A percentile compares a stretch with the other conserved stretches of the same genome.
Conservation (phyloP, 139 green algal genomes). For the Ulvella scutata region DNA sequence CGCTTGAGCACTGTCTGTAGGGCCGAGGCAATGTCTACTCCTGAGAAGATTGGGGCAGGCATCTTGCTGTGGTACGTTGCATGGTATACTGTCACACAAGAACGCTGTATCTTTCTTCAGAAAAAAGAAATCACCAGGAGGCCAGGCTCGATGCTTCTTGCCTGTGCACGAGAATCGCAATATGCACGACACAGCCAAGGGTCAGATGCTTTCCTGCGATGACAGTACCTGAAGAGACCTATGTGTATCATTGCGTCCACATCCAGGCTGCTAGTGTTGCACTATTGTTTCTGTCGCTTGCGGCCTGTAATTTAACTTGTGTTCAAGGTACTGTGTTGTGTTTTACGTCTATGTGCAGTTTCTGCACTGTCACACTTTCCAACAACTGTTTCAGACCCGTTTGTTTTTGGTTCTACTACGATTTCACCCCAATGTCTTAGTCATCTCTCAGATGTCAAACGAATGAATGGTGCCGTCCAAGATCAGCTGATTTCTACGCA, state of each 20-base stretch:
- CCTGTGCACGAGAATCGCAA: too few species aligned
- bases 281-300: not conserved
- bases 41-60: conserved; percentile 18
- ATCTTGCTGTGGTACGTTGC: conserved; percentile 13
- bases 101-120: not conserved
- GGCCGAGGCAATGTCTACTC: too few species aligned
- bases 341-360: too few species aligned
- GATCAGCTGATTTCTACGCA: not conserved
- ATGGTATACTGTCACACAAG: not conserved
- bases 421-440: too few species aligned
- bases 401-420: too few species aligned
- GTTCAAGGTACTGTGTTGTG: not conserved
- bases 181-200: not conserved
- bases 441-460: too few species aligned
- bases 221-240: not conserved
- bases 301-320: not conserved
- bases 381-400: too few species aligned
- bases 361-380: too few species aligned
- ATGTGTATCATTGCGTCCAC: not conserved
- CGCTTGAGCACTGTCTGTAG: conserved; percentile 17
- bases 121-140: not conserved
- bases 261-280: not conserved
- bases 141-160: too few species aligned
- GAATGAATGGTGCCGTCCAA: too few species aligned
- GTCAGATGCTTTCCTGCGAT: not conserved